phyloP scores from a whole-genome alignment of 2,329 filamentous ascomycete genomes.

The Metarhizium guizhouense region DNA sequence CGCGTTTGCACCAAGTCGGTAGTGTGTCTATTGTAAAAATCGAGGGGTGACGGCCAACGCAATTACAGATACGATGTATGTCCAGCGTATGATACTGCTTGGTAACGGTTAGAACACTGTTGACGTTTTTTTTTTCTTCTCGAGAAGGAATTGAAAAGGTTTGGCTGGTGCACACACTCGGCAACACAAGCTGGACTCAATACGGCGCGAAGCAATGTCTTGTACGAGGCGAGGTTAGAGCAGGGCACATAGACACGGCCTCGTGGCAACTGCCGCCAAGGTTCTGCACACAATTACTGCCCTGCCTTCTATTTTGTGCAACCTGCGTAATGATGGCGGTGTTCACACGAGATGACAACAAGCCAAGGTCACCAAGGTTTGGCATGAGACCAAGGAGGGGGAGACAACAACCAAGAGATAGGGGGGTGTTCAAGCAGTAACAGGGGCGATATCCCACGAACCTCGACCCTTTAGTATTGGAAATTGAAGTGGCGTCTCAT shows the following conservation, averaged over 20 bases:
- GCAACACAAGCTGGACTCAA: neutral
- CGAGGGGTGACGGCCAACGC: neutral
- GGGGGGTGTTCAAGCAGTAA: neutral
- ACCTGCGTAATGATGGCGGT: neutral
- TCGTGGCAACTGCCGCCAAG: neutral
- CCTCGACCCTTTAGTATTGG: constrained; percentile 1
- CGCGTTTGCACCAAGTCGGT: neutral
- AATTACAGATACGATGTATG: neutral
- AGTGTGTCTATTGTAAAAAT: neutral
- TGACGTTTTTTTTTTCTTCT: neutral
- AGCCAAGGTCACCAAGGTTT: neutral
- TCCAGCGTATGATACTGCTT: neutral
- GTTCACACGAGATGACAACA: neutral
- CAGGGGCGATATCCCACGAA: neutral
- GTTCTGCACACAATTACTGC: neutral
- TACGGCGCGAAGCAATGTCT: neutral
- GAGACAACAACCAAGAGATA: neutral
- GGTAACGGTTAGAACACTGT: neutral
- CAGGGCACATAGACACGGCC: neutral
- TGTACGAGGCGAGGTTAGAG: neutral
- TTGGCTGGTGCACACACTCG: neutral
- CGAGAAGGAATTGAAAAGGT: neutral
- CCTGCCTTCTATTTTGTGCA: neutral
- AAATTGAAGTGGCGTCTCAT: constrained; percentile 1
- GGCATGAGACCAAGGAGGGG: neutral